Evolutionary conservation across 768 basidiomycete species (phyloP).

Genomic region (Tubosaeta sp.): DNA sequence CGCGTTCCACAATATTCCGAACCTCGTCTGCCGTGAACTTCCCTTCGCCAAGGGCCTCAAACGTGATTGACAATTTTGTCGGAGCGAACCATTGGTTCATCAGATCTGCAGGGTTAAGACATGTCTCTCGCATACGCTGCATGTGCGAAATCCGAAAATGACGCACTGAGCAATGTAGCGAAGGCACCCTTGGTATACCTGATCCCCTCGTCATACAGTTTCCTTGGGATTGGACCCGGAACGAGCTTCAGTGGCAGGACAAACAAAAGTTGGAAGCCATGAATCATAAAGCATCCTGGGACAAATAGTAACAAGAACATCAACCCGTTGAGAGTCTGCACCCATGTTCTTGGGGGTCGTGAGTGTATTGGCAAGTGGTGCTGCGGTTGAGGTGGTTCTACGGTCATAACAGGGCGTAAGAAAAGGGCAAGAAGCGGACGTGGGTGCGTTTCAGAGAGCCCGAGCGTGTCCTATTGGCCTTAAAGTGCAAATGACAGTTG

Average conservation of each 20-base stretch:
- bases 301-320: constrained; percentile 58
- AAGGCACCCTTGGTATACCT: constrained; percentile 82
- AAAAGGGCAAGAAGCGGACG: neutral
- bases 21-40: constrained; percentile 59
- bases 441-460: neutral
- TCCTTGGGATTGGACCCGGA: constrained; percentile 52
- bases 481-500: neutral
- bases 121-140: neutral
- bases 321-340: constrained; percentile 43
- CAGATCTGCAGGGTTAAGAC: constrained; percentile 45
- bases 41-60: constrained; percentile 66
- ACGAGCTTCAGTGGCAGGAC: constrained; percentile 63
- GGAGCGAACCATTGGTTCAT: constrained; percentile 83
- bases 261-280: constrained; percentile 68
- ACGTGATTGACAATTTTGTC: constrained; percentile 65
- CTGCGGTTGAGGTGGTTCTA: constrained; percentile 10
- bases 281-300: constrained; percentile 62
- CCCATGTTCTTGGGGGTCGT: constrained; percentile 54
- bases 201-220: constrained; percentile 65
- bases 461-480: constrained; percentile 9
- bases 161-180: constrained; percentile 68
- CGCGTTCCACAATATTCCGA: constrained; percentile 50
- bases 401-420: constrained; percentile 18
- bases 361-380: constrained; percentile 49
- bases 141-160: neutral